These are phyloP conservation scores for Lasiodiplodia sp. DNA, from an alignment of 2,329 filamentous ascomycete species.

Conservation along the genomic window DNA sequence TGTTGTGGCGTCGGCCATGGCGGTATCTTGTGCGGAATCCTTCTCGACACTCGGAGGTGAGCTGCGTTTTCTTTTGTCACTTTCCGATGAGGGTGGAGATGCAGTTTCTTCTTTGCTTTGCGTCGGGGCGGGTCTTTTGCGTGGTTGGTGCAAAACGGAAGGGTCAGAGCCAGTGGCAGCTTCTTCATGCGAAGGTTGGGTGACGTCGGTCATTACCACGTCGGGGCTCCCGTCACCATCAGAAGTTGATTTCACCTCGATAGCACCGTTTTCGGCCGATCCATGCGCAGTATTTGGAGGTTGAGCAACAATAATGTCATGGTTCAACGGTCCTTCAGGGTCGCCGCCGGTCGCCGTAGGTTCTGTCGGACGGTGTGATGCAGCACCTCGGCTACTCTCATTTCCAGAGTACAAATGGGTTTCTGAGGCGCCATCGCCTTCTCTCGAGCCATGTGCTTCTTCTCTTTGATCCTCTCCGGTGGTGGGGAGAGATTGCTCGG, in stretches of 20 bases:
- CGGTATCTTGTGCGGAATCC: neutral
- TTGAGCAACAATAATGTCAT: neutral
- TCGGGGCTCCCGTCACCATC: neutral
- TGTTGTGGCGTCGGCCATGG: conserved; percentile 8
- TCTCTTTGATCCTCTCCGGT: neutral
- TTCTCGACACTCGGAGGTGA: neutral
- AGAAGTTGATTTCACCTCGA: neutral
- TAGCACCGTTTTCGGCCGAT: too few relatives aligned
- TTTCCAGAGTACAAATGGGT: too few relatives aligned
- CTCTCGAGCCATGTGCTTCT: neutral
- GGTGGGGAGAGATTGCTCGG: neutral
- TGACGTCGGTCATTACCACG: conserved; percentile 9
- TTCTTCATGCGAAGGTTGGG: neutral
- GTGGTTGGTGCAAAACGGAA: neutral
- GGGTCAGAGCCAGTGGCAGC: neutral
- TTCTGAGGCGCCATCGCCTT: neutral
- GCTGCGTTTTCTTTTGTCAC: neutral
- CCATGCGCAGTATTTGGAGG: too few relatives aligned
- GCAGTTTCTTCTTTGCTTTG: neutral
- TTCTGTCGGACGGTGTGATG: too few relatives aligned
- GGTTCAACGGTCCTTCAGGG: too few relatives aligned
- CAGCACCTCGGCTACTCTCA: too few relatives aligned
- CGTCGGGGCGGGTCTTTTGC: neutral
- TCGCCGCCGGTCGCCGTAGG: too few relatives aligned
- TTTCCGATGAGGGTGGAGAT: neutral